These are phyloP conservation scores for Aspergillus nidulans DNA, from an alignment of 495 filamentous ascomycete species.

Conservation along the genomic window DNA sequence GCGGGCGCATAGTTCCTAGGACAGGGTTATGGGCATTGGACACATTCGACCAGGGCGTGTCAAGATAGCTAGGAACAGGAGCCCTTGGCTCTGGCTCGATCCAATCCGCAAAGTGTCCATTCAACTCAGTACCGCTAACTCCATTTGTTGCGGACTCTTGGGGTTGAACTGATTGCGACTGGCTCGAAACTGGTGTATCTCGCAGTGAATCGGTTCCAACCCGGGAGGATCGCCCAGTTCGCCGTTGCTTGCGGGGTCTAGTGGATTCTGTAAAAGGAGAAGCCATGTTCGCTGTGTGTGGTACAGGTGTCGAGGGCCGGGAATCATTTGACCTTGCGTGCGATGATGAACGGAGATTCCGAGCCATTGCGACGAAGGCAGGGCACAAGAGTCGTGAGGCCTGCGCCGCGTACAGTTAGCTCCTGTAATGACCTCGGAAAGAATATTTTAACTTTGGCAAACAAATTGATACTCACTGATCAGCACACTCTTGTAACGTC, in stretches of 20 bases:
- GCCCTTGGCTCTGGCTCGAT: constrained; percentile 63
- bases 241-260: constrained; percentile 26
- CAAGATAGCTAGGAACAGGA: constrained; percentile 65
- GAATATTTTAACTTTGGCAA: neutral
- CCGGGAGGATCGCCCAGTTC: constrained; percentile 24
- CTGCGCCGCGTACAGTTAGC: constrained; percentile 18
- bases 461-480: constrained; percentile 18
- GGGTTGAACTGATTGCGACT: constrained; percentile 12
- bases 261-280: constrained; percentile 22
- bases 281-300: constrained; percentile 11
- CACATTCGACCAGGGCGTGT: constrained; percentile 43
- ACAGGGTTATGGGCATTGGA: constrained; percentile 25
- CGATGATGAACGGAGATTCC: constrained; percentile 30
- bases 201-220: constrained; percentile 19
- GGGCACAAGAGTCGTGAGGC: constrained; percentile 19
- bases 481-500: constrained; percentile 20
- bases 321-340: constrained; percentile 26
- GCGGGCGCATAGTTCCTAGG: constrained; percentile 28
- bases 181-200: constrained; percentile 6
- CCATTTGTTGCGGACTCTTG: neutral
- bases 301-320: constrained; percentile 26
- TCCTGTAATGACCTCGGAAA: neutral
- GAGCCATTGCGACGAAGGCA: constrained; percentile 25
- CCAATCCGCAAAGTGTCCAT: constrained; percentile 51
- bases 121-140: constrained; percentile 11